Evolutionary conservation across 306 rosid species (phyloP).

Genomic region (Pyrus bretschneideri): DNA sequence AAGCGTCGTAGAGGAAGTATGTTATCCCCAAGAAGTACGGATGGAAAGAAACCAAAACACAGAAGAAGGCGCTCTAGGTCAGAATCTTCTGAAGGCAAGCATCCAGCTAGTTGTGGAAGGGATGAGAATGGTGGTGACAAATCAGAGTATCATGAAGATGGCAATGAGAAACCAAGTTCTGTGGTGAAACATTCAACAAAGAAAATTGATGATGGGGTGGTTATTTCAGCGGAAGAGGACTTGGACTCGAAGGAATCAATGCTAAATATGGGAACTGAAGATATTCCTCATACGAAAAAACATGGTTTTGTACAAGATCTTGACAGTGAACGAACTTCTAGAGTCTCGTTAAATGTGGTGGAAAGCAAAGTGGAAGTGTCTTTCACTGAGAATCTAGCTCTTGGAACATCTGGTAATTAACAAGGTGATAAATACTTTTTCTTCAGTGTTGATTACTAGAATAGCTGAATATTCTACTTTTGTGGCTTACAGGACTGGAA

Average conservation of each 20-base stretch:
- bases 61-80: constrained; percentile 28
- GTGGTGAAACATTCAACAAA: constrained; percentile 15
- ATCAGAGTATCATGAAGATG: constrained; percentile 28
- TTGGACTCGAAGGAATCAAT: constrained; percentile 18
- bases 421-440: constrained; percentile 11
- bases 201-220: constrained; percentile 24
- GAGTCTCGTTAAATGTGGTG: constrained; percentile 27
- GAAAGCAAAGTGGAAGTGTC: constrained; percentile 32
- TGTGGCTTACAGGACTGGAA: constrained; percentile 37
- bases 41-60: constrained; percentile 33
- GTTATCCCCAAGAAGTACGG: constrained; percentile 33
- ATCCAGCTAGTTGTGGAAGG: constrained; percentile 32
- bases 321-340: constrained; percentile 13
- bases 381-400: constrained; percentile 18
- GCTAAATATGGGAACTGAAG: constrained; percentile 27
- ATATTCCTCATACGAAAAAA: constrained; percentile 21
- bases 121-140: constrained; percentile 25
- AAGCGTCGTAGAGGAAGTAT: constrained; percentile 35
- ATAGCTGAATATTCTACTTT: constrained; percentile 21
- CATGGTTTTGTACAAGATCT: constrained; percentile 7
- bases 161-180: constrained; percentile 17
- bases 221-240: constrained; percentile 24
- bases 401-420: constrained; percentile 38
- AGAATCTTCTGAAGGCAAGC: constrained; percentile 43
- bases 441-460: background rate